Evolutionary conservation across 345 rosid genomes (phyloP).

Genomic region (Corchorus capsularis): DNA sequence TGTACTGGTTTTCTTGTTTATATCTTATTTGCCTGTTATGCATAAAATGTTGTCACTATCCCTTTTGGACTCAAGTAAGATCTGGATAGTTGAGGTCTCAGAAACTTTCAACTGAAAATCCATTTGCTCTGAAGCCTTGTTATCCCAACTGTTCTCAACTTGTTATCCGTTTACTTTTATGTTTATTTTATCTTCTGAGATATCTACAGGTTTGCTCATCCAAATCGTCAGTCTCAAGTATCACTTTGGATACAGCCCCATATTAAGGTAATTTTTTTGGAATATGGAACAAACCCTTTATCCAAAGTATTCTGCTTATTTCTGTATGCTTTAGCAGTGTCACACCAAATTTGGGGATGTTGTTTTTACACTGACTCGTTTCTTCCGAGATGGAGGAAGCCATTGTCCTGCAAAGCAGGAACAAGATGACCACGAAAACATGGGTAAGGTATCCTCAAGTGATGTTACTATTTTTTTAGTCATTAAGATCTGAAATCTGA

Average conservation of each 20-base stretch:
- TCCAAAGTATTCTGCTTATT: constrained; percentile 24
- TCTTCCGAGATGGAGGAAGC: constrained; percentile 67
- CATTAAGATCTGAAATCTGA: background rate
- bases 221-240: constrained; percentile 74
- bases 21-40: background rate
- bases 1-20: background rate
- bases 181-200: constrained; percentile 24
- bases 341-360: constrained; percentile 80
- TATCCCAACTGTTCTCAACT: background rate
- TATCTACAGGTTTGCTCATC: constrained; percentile 68
- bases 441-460: constrained; percentile 47
- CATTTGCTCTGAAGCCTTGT: background rate
- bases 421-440: constrained; percentile 36
- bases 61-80: background rate
- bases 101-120: constrained; percentile 7
- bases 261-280: constrained; percentile 53
- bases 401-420: constrained; percentile 37
- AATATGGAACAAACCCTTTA: constrained; percentile 20
- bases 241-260: constrained; percentile 95
- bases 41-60: background rate
- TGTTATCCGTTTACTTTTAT: constrained; percentile 17
- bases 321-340: constrained; percentile 57
- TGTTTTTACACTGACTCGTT: constrained; percentile 76
- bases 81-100: background rate
- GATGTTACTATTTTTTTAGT: constrained; percentile 5